phyloP scores from a whole-genome alignment of 2,329 filamentous ascomycete species.

The Paracoccidioides brasiliensis region DNA sequence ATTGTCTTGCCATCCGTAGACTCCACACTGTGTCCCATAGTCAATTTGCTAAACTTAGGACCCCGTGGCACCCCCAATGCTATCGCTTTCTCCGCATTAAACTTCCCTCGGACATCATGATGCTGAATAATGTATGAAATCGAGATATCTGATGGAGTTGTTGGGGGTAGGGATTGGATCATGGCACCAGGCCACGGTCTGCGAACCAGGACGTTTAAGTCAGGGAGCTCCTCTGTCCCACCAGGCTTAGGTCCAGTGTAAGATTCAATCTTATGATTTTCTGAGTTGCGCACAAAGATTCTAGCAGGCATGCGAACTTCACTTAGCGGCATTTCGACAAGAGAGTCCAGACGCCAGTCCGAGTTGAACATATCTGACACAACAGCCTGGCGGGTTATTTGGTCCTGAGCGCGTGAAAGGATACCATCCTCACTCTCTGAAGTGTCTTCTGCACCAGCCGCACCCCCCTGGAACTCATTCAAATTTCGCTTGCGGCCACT shows the following conservation, averaged over 20 bases:
- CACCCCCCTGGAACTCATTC: conserved; percentile 34
- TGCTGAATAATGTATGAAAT: conserved; percentile 79
- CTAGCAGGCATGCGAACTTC: conserved; percentile 55
- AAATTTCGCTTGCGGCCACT: conserved; percentile 36
- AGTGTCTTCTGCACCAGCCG: conserved; percentile 5
- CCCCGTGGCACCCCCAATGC: conserved; percentile 51
- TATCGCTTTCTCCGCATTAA: conserved; percentile 53
- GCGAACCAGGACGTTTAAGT: conserved; percentile 59
- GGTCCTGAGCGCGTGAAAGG: conserved; percentile 23
- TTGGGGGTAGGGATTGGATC: conserved; percentile 53
- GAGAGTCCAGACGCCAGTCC: conserved; percentile 56
- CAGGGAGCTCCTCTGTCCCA: conserved; percentile 36
- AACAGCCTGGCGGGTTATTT: conserved; percentile 45
- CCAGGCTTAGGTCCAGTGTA: conserved; percentile 58
- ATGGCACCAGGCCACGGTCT: conserved; percentile 65
- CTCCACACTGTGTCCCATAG: conserved; percentile 49
- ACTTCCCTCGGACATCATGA: conserved; percentile 66
- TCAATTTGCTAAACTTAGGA: conserved; percentile 46
- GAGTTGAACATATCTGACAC: conserved; percentile 71
- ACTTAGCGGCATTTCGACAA: conserved; percentile 52
- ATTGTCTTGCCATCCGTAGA: conserved; percentile 54
- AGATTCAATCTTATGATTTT: conserved; percentile 49
- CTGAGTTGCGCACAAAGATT: conserved; percentile 52
- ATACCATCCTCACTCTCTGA: neutral
- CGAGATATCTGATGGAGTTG: conserved; percentile 51